A percentile compares a stretch with the other conserved stretches of the same genome.
Conservation (phyloP, 179 eudicot genomes). For the Sideroxylon spinosum region DNA sequence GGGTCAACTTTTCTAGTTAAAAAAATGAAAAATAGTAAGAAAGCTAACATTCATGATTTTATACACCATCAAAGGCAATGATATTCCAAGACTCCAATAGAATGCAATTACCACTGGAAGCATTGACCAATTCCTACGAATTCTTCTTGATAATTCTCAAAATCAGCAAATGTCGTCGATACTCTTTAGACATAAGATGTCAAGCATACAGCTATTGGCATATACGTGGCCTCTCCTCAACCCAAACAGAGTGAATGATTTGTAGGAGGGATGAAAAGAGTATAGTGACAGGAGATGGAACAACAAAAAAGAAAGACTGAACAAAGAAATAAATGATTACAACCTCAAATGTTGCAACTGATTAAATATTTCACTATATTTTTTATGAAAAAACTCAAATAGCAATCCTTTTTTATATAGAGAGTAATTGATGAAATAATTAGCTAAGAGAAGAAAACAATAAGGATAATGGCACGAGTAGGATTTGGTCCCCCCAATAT, state of each 20-base stretch:
- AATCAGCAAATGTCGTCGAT: neutral
- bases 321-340: neutral
- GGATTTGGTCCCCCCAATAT: too few species aligned
- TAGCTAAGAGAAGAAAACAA: too few species aligned
- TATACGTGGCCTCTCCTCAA: neutral
- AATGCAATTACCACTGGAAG: neutral
- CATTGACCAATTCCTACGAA: neutral
- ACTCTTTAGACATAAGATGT: neutral
- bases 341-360: neutral
- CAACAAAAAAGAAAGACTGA: neutral
- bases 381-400: too few species aligned
- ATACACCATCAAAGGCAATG: neutral
- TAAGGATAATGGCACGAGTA: too few species aligned
- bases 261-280: neutral
- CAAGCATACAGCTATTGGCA: neutral
- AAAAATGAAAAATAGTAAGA: slow-evolving; percentile 18
- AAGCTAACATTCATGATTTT: neutral
- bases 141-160: neutral
- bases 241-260: neutral
- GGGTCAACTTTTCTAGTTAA: slow-evolving; percentile 62
- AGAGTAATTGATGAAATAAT: too few species aligned
- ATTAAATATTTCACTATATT: too few species aligned
- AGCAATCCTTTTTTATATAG: too few species aligned
- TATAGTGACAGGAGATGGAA: neutral
- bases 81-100: neutral